A percentile compares a stretch with the other conserved stretches of the same genome.
These are phyloP conservation scores for Auricularia sp. DNA, from an alignment of 768 basidiomycete species.

Conservation along the genomic window DNA sequence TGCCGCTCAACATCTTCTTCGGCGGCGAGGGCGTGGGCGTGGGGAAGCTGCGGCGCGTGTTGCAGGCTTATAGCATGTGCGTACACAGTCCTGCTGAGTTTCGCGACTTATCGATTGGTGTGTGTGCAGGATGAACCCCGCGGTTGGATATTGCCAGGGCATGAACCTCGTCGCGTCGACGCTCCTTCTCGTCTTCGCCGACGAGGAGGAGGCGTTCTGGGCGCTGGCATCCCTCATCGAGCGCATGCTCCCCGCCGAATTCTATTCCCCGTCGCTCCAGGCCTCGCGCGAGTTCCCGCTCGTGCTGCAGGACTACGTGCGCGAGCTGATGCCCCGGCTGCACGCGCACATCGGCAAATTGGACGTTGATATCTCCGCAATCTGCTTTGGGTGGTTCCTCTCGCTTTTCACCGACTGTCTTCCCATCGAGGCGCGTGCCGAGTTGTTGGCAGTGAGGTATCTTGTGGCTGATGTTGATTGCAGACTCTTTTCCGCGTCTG, in stretches of 20 bases:
- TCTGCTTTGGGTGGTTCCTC: constrained; percentile 98
- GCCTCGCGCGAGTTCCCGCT: constrained; percentile 91
- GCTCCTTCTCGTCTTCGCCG: constrained; percentile 79
- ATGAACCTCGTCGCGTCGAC: constrained; percentile 97
- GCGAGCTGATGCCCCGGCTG: constrained; percentile 64
- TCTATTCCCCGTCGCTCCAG: constrained; percentile 85
- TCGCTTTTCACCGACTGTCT: constrained; percentile 93
- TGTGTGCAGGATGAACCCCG: constrained; percentile 65
- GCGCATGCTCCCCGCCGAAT: constrained; percentile 79
- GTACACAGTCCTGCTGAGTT: constrained; percentile 13
- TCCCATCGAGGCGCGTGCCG: constrained; percentile 69
- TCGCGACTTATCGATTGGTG: background rate
- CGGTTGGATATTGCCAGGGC: constrained; percentile 89
- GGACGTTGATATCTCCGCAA: constrained; percentile 83
- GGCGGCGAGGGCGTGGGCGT: constrained; percentile 95
- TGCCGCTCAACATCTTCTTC: constrained; percentile 94
- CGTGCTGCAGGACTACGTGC: constrained; percentile 81
- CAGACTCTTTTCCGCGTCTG: constrained; percentile 92
- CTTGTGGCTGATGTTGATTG: background rate
- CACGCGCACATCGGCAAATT: constrained; percentile 65
- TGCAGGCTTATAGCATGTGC: constrained; percentile 87
- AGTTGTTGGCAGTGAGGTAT: too few relatives aligned
- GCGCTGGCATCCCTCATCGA: constrained; percentile 83
- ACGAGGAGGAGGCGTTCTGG: constrained; percentile 98
- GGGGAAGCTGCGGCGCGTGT: constrained; percentile 77